A percentile compares a stretch with the other conserved stretches of the same genome.
Conservation (phyloP, 805 yeast species). For the Zygosaccharomyces pseudorouxii region DNA sequence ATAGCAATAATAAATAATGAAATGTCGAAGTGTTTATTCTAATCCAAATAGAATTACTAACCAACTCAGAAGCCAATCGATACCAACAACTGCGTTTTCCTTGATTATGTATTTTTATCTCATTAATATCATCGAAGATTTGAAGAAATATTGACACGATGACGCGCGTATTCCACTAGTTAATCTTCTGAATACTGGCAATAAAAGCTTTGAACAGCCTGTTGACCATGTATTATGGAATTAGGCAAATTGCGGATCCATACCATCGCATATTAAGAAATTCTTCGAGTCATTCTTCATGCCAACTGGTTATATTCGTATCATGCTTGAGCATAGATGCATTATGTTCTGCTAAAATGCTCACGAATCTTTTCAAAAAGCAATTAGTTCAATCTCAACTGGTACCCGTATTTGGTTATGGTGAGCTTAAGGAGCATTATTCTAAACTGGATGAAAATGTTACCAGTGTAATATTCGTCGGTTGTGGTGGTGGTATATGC, state of each 20-base stretch:
- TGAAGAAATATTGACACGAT: not conserved
- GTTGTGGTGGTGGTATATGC: conserved; percentile 93
- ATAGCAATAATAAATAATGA: no score
- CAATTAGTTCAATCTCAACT: conserved; percentile 83
- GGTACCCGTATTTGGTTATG: conserved; percentile 89
- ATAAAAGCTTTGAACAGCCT: not conserved
- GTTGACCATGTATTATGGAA: conserved; percentile 62
- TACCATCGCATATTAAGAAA: conserved; percentile 63
- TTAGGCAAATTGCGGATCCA: conserved; percentile 60
- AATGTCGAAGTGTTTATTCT: no score
- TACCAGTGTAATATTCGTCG: conserved; percentile 69
- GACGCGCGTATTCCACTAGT: conserved; percentile 1
- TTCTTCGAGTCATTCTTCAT: conserved; percentile 88
- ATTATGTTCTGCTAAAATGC: conserved; percentile 77
- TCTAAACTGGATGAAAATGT: conserved; percentile 65
- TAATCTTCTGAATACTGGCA: not conserved
- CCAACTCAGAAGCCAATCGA: no score
- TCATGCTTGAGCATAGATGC: conserved; percentile 91
- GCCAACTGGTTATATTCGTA: conserved; percentile 80
- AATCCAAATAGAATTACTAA: no score
- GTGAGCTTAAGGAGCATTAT: conserved; percentile 66
- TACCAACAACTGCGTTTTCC: no score
- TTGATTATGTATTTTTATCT: not conserved
- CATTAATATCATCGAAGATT: not conserved
- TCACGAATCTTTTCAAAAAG: conserved; percentile 65